phyloP scores from a whole-genome alignment of 1,284 basidiomycete species.

The Irpex lacteus region DNA sequence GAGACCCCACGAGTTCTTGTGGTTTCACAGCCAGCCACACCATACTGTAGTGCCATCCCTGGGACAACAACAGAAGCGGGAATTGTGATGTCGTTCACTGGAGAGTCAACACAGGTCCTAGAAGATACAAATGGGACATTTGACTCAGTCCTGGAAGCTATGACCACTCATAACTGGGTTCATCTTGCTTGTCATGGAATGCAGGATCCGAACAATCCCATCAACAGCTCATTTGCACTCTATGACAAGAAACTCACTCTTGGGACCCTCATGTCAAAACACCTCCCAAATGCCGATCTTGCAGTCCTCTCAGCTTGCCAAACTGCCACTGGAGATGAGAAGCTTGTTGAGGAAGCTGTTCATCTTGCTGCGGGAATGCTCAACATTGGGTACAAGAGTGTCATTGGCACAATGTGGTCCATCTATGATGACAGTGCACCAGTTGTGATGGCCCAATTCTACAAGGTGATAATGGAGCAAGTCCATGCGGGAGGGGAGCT shows the following conservation, averaged over 20 bases:
- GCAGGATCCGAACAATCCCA: constrained; percentile 13
- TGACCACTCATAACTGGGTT: constrained; percentile 14
- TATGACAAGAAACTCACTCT: constrained; percentile 12
- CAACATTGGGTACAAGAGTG: no score
- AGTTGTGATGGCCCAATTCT: no score
- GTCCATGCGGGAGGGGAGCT: no score
- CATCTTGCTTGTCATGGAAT: constrained; percentile 21
- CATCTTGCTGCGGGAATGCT: no score
- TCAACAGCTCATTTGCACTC: constrained; percentile 17
- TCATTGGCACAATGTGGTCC: no score
- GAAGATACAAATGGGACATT: constrained; percentile 1
- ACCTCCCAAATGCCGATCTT: no score
- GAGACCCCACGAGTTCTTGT: background rate
- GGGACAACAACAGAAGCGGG: background rate
- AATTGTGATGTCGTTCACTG: background rate
- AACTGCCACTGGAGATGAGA: no score
- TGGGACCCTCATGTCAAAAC: constrained; percentile 9
- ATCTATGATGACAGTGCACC: no score
- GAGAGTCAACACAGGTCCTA: background rate
- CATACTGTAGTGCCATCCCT: background rate
- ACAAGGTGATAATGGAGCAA: no score
- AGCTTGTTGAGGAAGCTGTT: no score
- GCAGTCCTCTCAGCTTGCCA: no score
- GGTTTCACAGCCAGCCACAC: background rate
- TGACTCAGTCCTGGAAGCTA: constrained; percentile 6